Conservation (phyloP, 1,284 basidiomycete species). For the Farysia itapuensis region DNA sequence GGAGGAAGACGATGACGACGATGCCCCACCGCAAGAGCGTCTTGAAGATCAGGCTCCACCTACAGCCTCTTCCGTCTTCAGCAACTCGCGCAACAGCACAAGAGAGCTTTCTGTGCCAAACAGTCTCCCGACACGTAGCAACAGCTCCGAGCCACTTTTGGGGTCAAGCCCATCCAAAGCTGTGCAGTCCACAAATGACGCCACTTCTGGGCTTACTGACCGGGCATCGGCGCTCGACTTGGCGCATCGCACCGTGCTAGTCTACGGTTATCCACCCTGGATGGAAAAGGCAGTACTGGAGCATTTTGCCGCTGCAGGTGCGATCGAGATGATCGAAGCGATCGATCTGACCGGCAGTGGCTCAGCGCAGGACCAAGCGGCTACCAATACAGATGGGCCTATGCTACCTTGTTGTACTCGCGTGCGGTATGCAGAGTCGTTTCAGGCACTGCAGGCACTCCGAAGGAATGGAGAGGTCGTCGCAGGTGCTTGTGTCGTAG, state of each 20-base stretch:
- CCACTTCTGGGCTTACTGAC: conserved; percentile 1
- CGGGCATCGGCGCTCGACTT: conserved; percentile 10
- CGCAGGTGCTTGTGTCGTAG: conserved; percentile 41
- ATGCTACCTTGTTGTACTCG: conserved; percentile 28
- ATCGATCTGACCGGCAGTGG: conserved; percentile 37
- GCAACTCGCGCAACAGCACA: not conserved
- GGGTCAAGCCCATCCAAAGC: not conserved
- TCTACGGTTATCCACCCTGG: conserved; percentile 41
- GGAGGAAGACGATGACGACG: conserved; percentile 39
- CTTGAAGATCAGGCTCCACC: conserved; percentile 29
- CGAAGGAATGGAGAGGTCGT: conserved; percentile 41
- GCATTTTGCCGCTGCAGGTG: conserved; percentile 38
- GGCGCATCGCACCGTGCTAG: conserved; percentile 40
- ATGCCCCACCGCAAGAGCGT: conserved; percentile 33
- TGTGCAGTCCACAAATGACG: not conserved
- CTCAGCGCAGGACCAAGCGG: conserved; percentile 24
- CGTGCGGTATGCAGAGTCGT: conserved; percentile 31
- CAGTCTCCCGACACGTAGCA: not conserved
- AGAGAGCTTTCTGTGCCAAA: not conserved
- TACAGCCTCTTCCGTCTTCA: conserved; percentile 9
- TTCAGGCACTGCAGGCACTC: conserved; percentile 45
- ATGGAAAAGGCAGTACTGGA: conserved; percentile 43
- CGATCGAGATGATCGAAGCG: conserved; percentile 33
- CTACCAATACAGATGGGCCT: conserved; percentile 11
- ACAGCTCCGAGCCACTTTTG: not conserved